A percentile compares a stretch with the other conserved stretches of the same genome.
Evolutionary conservation across 805 yeast species (phyloP).

Genomic region (Ascoidea rubescens): DNA sequence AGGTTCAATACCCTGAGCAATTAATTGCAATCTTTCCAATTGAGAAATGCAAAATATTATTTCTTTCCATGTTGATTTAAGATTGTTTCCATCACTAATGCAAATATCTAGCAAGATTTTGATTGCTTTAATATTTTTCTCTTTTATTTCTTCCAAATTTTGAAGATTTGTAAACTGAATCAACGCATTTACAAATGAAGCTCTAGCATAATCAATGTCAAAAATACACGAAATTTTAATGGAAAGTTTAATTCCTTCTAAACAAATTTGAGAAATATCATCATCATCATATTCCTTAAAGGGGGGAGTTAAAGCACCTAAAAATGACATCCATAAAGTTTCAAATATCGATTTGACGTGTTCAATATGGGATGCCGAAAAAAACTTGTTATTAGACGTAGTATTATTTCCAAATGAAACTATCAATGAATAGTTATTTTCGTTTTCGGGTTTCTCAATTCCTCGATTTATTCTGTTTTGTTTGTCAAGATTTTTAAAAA

Average conservation of each 20-base stretch:
- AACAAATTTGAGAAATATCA: slow-evolving; percentile 50
- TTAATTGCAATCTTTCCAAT: slow-evolving; percentile 77
- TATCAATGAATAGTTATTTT: background rate
- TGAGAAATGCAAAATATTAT: slow-evolving; percentile 75
- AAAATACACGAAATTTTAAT: slow-evolving; percentile 75
- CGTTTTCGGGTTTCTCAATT: slow-evolving; percentile 1
- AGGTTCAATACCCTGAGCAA: slow-evolving; percentile 79
- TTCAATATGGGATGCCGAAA: slow-evolving; percentile 75
- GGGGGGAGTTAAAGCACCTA: slow-evolving; percentile 90
- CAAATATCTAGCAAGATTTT: slow-evolving; percentile 64
- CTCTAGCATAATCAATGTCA: slow-evolving; percentile 71
- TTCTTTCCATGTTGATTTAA: slow-evolving; percentile 74
- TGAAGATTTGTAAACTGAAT: slow-evolving; percentile 75
- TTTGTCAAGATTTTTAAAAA: slow-evolving; percentile 53
- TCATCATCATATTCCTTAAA: slow-evolving; percentile 78
- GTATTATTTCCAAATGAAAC: background rate
- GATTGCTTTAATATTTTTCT: slow-evolving; percentile 74
- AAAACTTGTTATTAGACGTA: slow-evolving; percentile 14
- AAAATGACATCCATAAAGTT: slow-evolving; percentile 90
- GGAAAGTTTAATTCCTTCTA: slow-evolving; percentile 79
- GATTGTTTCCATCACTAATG: slow-evolving; percentile 59
- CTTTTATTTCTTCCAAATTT: slow-evolving; percentile 62
- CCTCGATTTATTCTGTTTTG: slow-evolving; percentile 1
- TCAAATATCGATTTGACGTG: slow-evolving; percentile 91
- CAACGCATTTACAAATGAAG: slow-evolving; percentile 81